Conservation (phyloP, 345 rosid genomes). For the Arabidopsis suecica region DNA sequence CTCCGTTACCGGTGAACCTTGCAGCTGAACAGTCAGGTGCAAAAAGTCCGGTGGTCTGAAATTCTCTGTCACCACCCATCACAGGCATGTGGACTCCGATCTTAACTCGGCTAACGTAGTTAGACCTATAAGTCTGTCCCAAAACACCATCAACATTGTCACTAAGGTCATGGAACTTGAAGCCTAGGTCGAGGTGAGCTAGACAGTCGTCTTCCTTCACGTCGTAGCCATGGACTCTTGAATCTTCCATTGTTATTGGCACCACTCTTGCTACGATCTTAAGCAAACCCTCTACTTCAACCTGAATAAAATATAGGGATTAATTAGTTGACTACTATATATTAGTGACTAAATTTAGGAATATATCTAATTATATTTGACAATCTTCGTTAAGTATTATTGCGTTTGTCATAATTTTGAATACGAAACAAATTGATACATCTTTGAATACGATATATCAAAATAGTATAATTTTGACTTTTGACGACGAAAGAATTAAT, state of each 20-base stretch:
- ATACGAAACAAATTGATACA: neutral
- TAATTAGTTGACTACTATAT: neutral
- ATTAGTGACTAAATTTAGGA: neutral
- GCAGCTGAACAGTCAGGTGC: constrained; percentile 57
- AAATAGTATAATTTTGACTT: too few species aligned
- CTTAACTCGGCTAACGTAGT: constrained; percentile 61
- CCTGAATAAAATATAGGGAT: neutral
- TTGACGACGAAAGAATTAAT: too few species aligned
- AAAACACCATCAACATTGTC: constrained; percentile 61
- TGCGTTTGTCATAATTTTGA: too few species aligned
- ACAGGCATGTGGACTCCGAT: constrained; percentile 70
- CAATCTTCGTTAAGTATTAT: neutral
- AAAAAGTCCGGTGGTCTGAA: constrained; percentile 57
- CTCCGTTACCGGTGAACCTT: constrained; percentile 40
- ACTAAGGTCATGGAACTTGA: constrained; percentile 58
- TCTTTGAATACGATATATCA: neutral
- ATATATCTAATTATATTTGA: neutral
- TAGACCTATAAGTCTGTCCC: constrained; percentile 63
- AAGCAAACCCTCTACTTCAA: constrained; percentile 53
- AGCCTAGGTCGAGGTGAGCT: constrained; percentile 71
- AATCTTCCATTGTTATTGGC: constrained; percentile 62
- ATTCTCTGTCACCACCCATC: constrained; percentile 64
- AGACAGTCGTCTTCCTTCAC: constrained; percentile 65
- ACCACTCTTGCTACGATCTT: constrained; percentile 59
- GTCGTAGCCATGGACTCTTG: constrained; percentile 62